Conservation (phyloP, 2,329 filamentous ascomycete genomes). For the Leptodontidium sp. region DNA sequence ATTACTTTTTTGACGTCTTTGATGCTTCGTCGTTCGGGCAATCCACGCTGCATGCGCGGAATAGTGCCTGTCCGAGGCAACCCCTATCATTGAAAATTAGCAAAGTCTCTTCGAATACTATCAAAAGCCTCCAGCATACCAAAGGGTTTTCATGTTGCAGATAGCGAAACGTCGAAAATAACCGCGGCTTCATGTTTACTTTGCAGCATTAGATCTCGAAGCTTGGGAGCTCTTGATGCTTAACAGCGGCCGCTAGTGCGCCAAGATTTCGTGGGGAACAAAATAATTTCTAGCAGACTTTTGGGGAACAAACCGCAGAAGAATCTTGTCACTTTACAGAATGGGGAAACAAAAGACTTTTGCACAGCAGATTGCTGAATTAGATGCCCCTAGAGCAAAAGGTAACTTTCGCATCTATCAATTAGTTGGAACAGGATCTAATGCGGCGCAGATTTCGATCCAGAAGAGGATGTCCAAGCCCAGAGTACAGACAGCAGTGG, state of each 20-base stretch:
- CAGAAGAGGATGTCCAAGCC: conserved; percentile 46
- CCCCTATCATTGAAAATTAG: conserved; percentile 63
- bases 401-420: conserved; percentile 54
- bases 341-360: conserved; percentile 61
- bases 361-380: conserved; percentile 67
- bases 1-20: conserved; percentile 89
- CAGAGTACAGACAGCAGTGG: conserved; percentile 51
- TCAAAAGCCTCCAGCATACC: conserved; percentile 57
- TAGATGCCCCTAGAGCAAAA: conserved; percentile 64
- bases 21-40: conserved; percentile 84
- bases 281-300: conserved; percentile 33
- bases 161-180: conserved; percentile 63
- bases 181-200: conserved; percentile 47
- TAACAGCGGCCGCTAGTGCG: conserved; percentile 39
- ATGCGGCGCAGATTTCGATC: conserved; percentile 49
- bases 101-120: not conserved
- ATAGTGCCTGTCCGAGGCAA: conserved; percentile 80
- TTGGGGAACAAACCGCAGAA: not conserved
- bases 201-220: conserved; percentile 19
- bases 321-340: conserved; percentile 34
- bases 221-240: conserved; percentile 26
- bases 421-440: conserved; percentile 12
- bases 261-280: conserved; percentile 40
- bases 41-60: conserved; percentile 79
- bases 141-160: conserved; percentile 87